phyloP scores from a whole-genome alignment of 371 early-diverging fungal species.

The Mucor indicus region DNA sequence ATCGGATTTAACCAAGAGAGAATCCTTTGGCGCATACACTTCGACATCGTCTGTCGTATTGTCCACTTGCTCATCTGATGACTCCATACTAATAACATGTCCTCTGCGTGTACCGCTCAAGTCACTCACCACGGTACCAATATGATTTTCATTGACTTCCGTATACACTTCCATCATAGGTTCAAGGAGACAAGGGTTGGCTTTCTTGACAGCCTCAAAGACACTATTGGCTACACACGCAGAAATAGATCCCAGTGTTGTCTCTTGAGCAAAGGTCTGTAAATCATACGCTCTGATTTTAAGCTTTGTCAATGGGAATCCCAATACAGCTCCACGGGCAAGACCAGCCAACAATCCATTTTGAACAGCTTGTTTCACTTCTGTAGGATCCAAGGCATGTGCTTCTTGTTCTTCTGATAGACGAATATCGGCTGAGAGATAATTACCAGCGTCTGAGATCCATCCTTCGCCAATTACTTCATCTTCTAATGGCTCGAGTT shows the following conservation, averaged over 20 bases:
- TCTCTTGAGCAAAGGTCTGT: slow-evolving; percentile 60
- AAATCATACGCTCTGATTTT: slow-evolving; percentile 53
- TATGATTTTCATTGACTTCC: slow-evolving; percentile 65
- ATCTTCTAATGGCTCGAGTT: slow-evolving; percentile 46
- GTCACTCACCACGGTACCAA: slow-evolving; percentile 83
- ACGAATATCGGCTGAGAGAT: neutral
- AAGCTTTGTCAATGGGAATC: slow-evolving; percentile 75
- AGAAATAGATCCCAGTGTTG: slow-evolving; percentile 66
- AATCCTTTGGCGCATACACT: slow-evolving; percentile 56
- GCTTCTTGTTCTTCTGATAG: neutral
- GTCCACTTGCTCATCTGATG: slow-evolving; percentile 35
- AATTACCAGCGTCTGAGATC: slow-evolving; percentile 24
- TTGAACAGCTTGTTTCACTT: slow-evolving; percentile 56
- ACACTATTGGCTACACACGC: slow-evolving; percentile 65
- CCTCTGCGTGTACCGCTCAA: slow-evolving; percentile 79
- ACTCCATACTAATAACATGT: slow-evolving; percentile 54
- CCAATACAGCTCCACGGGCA: slow-evolving; percentile 76
- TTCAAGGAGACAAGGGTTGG: slow-evolving; percentile 70
- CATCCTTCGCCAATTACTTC: slow-evolving; percentile 23
- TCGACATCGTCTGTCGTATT: slow-evolving; percentile 19
- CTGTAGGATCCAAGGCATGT: slow-evolving; percentile 28
- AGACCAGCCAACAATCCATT: slow-evolving; percentile 74
- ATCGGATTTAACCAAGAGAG: slow-evolving; percentile 28
- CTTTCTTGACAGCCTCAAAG: slow-evolving; percentile 54
- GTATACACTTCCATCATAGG: slow-evolving; percentile 86